Evolutionary conservation across 2,329 filamentous ascomycete species (phyloP).

Genomic region (Claviceps sp.): DNA sequence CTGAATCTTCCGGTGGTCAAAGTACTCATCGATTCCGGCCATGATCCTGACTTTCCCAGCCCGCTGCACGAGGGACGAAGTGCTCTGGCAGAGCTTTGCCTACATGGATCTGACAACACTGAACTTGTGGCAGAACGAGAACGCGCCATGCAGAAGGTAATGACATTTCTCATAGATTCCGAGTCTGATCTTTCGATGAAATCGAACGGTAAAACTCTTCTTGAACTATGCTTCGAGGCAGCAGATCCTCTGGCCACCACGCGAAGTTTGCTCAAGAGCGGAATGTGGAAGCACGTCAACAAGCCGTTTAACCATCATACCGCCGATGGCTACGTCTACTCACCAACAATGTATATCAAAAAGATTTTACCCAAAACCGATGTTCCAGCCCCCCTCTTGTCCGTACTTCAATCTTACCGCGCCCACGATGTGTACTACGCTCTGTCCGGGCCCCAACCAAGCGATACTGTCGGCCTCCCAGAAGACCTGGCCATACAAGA

Average conservation of each 20-base stretch:
- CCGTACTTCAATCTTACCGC: slow-evolving; percentile 37
- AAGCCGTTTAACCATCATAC: slow-evolving; percentile 42
- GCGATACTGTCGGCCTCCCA: slow-evolving; percentile 38
- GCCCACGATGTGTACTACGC: slow-evolving; percentile 41
- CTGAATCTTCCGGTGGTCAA: slow-evolving; percentile 43
- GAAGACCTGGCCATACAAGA: slow-evolving; percentile 35
- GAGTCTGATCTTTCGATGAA: slow-evolving; percentile 43
- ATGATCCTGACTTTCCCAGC: slow-evolving; percentile 53
- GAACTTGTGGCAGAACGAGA: slow-evolving; percentile 33
- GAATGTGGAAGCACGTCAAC: slow-evolving; percentile 53
- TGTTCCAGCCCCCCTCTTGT: slow-evolving; percentile 27
- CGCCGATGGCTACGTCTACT: slow-evolving; percentile 43
- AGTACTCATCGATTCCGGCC: slow-evolving; percentile 43
- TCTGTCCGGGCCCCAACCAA: slow-evolving; percentile 38
- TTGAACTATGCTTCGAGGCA: slow-evolving; percentile 48
- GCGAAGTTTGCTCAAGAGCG: slow-evolving; percentile 45
- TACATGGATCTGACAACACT: slow-evolving; percentile 35
- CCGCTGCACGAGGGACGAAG: slow-evolving; percentile 48
- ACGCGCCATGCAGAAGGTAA: slow-evolving; percentile 42
- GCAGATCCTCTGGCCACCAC: slow-evolving; percentile 40
- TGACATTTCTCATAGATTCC: slow-evolving; percentile 41
- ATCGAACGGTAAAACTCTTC: slow-evolving; percentile 42
- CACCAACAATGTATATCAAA: slow-evolving; percentile 48
- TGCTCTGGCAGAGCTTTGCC: slow-evolving; percentile 49
- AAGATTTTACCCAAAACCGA: slow-evolving; percentile 30